Evolutionary conservation across 192 early-diverging fungal species (phyloP).

Genomic region (Coemansia sp.): DNA sequence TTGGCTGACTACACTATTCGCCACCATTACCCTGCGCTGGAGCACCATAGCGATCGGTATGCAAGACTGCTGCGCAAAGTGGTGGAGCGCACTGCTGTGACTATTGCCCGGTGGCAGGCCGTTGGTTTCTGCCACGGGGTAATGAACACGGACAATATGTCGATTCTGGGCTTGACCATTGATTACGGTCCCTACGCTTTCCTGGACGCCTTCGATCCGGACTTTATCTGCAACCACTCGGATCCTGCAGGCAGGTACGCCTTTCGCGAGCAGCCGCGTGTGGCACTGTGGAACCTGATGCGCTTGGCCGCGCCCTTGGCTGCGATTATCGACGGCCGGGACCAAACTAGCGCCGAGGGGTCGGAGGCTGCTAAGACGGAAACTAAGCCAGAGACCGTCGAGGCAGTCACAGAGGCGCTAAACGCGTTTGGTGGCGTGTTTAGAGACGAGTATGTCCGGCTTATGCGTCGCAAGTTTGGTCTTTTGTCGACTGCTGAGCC

Average conservation of each 20-base stretch:
- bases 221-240: constrained; percentile 76
- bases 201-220: constrained; percentile 79
- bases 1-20: constrained; percentile 74
- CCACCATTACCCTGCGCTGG: constrained; percentile 47
- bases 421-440: constrained; percentile 54
- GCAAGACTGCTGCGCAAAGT: constrained; percentile 57
- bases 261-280: constrained; percentile 74
- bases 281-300: constrained; percentile 78
- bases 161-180: constrained; percentile 74
- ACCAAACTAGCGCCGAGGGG: constrained; percentile 18
- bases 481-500: constrained; percentile 31
- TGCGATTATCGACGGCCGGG: constrained; percentile 62
- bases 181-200: constrained; percentile 90
- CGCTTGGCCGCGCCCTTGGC: constrained; percentile 65
- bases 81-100: constrained; percentile 61
- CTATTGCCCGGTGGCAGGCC: constrained; percentile 78
- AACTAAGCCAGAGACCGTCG: constrained; percentile 18
- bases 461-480: constrained; percentile 68
- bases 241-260: constrained; percentile 73
- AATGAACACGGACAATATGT: constrained; percentile 94
- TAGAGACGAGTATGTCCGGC: constrained; percentile 44
- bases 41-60: constrained; percentile 38
- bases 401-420: constrained; percentile 43
- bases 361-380: constrained; percentile 7
- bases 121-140: constrained; percentile 82